Conservation (phyloP, 148 eudicot genomes). For the Selenicereus undatus region DNA sequence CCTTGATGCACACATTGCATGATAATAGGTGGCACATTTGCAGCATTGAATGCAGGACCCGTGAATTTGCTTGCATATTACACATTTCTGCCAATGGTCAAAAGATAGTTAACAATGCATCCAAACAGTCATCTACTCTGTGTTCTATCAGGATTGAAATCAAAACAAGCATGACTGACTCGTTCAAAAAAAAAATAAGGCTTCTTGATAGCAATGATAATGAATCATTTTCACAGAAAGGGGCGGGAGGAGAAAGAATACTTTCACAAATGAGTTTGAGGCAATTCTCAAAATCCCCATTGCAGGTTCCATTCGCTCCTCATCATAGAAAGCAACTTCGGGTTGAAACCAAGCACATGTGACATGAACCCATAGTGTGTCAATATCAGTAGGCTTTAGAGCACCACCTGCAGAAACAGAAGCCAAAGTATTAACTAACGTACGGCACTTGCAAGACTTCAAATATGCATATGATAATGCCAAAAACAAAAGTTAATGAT, state of each 20-base stretch:
- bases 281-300: slow-evolving; percentile 71
- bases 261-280: slow-evolving; percentile 61
- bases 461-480: slow-evolving; percentile 6
- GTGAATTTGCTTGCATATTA: slow-evolving; percentile 78
- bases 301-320: slow-evolving; percentile 91
- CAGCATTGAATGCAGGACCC: slow-evolving; percentile 96
- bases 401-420: slow-evolving; percentile 72
- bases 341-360: slow-evolving; percentile 98
- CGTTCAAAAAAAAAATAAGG: background rate
- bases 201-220: slow-evolving; percentile 1
- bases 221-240: background rate
- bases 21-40: slow-evolving; percentile 85
- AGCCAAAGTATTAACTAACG: background rate
- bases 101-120: slow-evolving; percentile 18
- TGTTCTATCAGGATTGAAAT: background rate
- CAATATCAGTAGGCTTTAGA: slow-evolving; percentile 88
- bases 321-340: slow-evolving; percentile 74
- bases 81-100: slow-evolving; percentile 53
- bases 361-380: slow-evolving; percentile 90
- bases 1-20: slow-evolving; percentile 83
- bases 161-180: background rate
- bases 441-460: slow-evolving; percentile 5
- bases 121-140: background rate
- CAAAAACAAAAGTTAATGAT: background rate
- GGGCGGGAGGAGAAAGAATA: slow-evolving; percentile 12